phyloP scores from a whole-genome alignment of 2,329 filamentous ascomycete genomes.

The Leptoxyphium fumago region DNA sequence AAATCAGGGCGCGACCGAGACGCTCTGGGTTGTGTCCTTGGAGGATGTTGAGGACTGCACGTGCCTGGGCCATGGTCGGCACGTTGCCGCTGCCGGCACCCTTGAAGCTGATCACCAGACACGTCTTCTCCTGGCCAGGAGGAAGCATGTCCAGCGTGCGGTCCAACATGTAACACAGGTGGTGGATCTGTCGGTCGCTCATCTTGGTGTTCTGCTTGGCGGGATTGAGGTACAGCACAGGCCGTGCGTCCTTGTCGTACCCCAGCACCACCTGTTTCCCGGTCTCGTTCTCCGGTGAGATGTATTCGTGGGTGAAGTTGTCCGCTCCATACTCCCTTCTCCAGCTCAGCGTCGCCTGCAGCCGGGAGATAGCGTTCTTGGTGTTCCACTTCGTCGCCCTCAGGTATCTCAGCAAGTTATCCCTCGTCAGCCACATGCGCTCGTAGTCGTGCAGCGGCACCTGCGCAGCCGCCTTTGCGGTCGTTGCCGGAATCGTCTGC shows the following conservation, averaged over 20 bases:
- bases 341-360: constrained; percentile 73
- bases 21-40: constrained; percentile 94
- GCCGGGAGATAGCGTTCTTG: constrained; percentile 59
- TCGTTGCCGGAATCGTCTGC: constrained; percentile 52
- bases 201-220: constrained; percentile 84
- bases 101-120: constrained; percentile 85
- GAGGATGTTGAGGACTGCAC: constrained; percentile 76
- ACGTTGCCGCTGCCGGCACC: constrained; percentile 60
- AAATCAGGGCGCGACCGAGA: constrained; percentile 74
- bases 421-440: constrained; percentile 77
- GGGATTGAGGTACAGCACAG: constrained; percentile 81
- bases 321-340: constrained; percentile 78
- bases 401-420: constrained; percentile 85
- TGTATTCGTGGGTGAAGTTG: constrained; percentile 67
- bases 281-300: constrained; percentile 87
- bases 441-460: constrained; percentile 63
- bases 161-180: constrained; percentile 93
- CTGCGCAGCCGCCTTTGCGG: constrained; percentile 40
- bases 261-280: constrained; percentile 87
- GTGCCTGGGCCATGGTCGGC: constrained; percentile 60
- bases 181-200: constrained; percentile 75
- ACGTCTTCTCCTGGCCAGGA: constrained; percentile 70
- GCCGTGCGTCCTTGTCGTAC: constrained; percentile 72
- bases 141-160: constrained; percentile 76
- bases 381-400: constrained; percentile 85